Evolutionary conservation across 2,329 filamentous ascomycete genomes (phyloP), one percentile per base, ranked within the genome.

Genomic region (Cryphonectria parasitica): DNA sequence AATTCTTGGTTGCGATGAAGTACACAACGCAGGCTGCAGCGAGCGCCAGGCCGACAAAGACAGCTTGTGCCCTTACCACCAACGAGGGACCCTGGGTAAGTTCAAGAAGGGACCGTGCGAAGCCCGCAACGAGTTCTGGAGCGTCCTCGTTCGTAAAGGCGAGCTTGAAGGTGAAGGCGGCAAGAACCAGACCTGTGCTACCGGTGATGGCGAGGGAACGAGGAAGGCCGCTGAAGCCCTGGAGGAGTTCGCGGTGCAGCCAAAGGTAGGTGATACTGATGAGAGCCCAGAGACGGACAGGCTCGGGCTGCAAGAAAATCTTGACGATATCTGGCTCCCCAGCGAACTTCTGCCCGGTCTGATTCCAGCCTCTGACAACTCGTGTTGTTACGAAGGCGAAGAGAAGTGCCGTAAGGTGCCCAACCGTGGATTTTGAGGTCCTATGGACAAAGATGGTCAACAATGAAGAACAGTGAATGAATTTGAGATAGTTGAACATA

Each of bases 271-370:
- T 90, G 17, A 86, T 79, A 54, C 89, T 83, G 31, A 97, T 86
- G 13, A 97, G 81, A 1, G 80, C 75, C 96, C 96, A 99, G 4
- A 99, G 87, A 0, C 92, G 77, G 39, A 84, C 79, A 2, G 90
- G 89, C 69, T 93, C 87, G 0, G 86, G 82, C 22, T 86, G 82
- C 68, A 97, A 83, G 77, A 93, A 91, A 6, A 80, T 83, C 71
- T 91, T 93, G 73, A 92, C 92, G 62, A 98, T 92, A 77, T 98
- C 96, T 36, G 94, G 89, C 54, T 91, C 92, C n/a, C 95, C 95
- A 1, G 96, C 92, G 76, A 94, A 95, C 79, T 99, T 99, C 78
- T 98, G 95, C 5, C 96, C 96, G 0, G 96, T 98, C 79, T 98
- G 96, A 77, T 98, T 98, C 95, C 95, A 99, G 69, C 91, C 88